Conservation (phyloP, 208 protist species). For the Endotrypanum monterogeii region DNA sequence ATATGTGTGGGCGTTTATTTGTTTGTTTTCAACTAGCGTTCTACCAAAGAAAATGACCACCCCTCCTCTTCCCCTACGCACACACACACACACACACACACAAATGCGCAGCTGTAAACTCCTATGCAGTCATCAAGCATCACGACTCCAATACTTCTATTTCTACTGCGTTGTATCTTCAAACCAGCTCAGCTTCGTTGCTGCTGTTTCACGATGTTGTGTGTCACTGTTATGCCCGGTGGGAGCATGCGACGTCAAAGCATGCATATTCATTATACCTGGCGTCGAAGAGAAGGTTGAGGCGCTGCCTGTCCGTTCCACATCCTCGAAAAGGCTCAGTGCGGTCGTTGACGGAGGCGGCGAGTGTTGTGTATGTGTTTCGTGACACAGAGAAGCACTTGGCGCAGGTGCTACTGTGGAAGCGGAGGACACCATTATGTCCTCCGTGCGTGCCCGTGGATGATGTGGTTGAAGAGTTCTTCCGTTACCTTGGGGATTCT, state of each 20-base stretch:
- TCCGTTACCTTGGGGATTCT: neutral
- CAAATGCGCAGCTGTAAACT: neutral
- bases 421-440: neutral
- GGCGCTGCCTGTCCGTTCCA: neutral
- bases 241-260: neutral
- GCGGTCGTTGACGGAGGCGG: conserved; percentile 4
- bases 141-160: neutral
- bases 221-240: neutral
- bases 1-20: too few species aligned
- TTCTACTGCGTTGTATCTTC: conserved; percentile 17
- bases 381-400: neutral
- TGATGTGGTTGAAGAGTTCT: neutral
- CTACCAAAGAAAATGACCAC: too few species aligned
- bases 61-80: neutral
- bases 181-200: conserved; percentile 23
- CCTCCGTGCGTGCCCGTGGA: conserved; percentile 19
- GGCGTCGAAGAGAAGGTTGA: neutral
- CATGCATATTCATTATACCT: neutral
- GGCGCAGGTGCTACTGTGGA: conserved; percentile 1
- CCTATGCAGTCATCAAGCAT: neutral
- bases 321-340: conserved; percentile 26
- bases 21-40: too few species aligned
- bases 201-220: neutral
- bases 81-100: neutral
- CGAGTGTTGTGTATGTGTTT: neutral